Base-by-base conservation (phyloP, 2,329 filamentous ascomycete genomes). In the Diaporthe capsici region DNA sequence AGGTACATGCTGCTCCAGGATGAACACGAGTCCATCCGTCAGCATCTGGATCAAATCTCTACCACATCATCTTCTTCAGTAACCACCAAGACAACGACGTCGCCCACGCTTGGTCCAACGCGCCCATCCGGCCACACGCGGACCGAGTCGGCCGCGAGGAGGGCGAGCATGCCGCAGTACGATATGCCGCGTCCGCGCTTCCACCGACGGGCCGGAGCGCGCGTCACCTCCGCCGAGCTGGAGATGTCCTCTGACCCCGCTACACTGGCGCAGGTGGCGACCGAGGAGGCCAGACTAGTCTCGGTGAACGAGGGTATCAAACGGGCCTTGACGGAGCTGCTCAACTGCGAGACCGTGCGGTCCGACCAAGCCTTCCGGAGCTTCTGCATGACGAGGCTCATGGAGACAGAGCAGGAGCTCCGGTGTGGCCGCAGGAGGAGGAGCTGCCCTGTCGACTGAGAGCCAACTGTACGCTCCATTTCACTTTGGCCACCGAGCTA, bases 291-390 rank as follows among this genome's bases (percentile, higher is more conserved):
- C 78, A 88, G 86, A 76, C 85, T 91, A 15, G 89, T 85, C 70
- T 85, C 88, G 77, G 87, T 91, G 82, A 91, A 90, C 82, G 90
- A 91, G 82, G 87, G 88, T 79, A 90, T 92, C 84, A 92, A 92
- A 84, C 87, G 89, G 44, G 88, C 89, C 2, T 81, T 92, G 78
- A 92, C 90, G 8, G 90, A 91, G 81, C 86, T 92, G 20, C 87
- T 92, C 79, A 92, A 92, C 83, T 91, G 89, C 82, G 87, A 89
- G 34, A 83, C 86, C 51, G 88, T 91, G 22, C 88, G 89, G 57
- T 82, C 81, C 61, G 88, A 91, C 76, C 82, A 83, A 39, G 84
- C 85, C 1, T 88, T 90, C 80, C 88, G 90, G 65, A 89, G 86
- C 76, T 92, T 89, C 88, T 88, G 92, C 47, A 90, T 92, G 81